Evolutionary conservation across 139 green algal species (phyloP), one percentile per base, ranked within the genome.

Genomic region (Edaphochlamys debaryana): DNA sequence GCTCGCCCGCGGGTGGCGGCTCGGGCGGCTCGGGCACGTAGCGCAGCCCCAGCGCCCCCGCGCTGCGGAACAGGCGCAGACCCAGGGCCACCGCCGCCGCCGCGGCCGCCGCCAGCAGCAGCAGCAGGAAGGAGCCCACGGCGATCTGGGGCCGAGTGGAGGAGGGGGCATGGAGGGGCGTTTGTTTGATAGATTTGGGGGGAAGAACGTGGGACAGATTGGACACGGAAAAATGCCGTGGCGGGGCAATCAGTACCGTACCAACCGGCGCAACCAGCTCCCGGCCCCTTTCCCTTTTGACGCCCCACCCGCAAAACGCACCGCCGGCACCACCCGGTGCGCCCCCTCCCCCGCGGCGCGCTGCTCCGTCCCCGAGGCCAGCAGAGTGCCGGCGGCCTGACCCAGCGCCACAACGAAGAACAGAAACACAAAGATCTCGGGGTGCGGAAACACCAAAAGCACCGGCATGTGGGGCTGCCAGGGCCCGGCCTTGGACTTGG

Each of bases 361-460:
- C 3, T 62, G 30, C 7, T 40, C n/a, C 8, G 72, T 50, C 30
- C 75, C 75, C 25, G 67, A 36, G 22, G 75, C 30, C 22, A 72
- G 40, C 7, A 82, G 60, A 30, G 20, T 38, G 62, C 62, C 75
- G 41, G 42, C 62, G 9, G 60, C 62, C 32, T 17, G 6, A 40
- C 54, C 62, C 29, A 82, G 41, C 15, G 62, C 58, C n/a, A 45
- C 40, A 0, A 72, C 8, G 62, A 82, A 82, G 9, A 82, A 72
- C 3, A 63, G 2, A 0, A 64, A 1, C 3, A 82, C 36, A 41
- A 73, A 82, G 20, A 82, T 23, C 32, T 82, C 75, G 29, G 36
- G 32, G n/a, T 66, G 72, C 29, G 75, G 75, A 42, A 82, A 82
- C 1, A 82, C 75, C 41, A 82, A 41, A 1, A 82, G 19, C 37